Conservation (phyloP, 1,284 basidiomycete genomes). For the Hypsizygus ulmarius region DNA sequence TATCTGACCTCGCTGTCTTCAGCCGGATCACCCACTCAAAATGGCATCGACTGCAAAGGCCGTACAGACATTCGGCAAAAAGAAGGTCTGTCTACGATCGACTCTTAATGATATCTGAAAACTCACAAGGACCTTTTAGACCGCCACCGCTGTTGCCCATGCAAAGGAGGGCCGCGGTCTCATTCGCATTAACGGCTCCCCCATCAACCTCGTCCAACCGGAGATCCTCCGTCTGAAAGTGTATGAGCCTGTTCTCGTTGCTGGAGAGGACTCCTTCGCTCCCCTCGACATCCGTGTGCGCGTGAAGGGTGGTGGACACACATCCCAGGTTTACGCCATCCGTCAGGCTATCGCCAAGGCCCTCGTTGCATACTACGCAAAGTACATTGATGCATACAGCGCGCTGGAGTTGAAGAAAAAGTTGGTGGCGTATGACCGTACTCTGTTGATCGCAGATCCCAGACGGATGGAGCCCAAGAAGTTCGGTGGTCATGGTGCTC, state of each 20-base stretch:
- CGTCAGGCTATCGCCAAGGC: constrained; percentile 99
- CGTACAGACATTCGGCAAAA: constrained; percentile 98
- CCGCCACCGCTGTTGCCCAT: constrained; percentile 94
- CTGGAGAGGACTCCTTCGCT: constrained; percentile 82
- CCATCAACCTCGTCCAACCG: constrained; percentile 92
- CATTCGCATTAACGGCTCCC: constrained; percentile 96
- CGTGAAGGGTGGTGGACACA: constrained; percentile 99
- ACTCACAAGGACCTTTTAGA: constrained; percentile 47
- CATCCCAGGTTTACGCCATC: constrained; percentile 98
- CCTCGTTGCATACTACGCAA: constrained; percentile 97
- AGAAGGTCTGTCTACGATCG: constrained; percentile 69
- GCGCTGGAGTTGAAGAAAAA: constrained; percentile 97
- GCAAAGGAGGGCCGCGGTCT: constrained; percentile 97
- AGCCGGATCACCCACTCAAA: constrained; percentile 29
- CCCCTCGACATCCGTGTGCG: constrained; percentile 95
- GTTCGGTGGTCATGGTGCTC: constrained; percentile 95
- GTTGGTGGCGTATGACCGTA: constrained; percentile 92
- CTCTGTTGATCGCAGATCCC: constrained; percentile 96
- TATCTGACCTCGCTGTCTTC: constrained; percentile 7
- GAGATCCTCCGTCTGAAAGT: constrained; percentile 98
- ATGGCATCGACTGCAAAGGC: constrained; percentile 81
- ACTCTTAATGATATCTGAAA: constrained; percentile 5
- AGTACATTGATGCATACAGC: constrained; percentile 97
- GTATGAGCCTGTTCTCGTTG: constrained; percentile 93
- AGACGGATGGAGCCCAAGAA: constrained; percentile 99